phyloP scores from a whole-genome alignment of 1,139 yeast species.

The Chernovozyma sophiae-reginae region DNA sequence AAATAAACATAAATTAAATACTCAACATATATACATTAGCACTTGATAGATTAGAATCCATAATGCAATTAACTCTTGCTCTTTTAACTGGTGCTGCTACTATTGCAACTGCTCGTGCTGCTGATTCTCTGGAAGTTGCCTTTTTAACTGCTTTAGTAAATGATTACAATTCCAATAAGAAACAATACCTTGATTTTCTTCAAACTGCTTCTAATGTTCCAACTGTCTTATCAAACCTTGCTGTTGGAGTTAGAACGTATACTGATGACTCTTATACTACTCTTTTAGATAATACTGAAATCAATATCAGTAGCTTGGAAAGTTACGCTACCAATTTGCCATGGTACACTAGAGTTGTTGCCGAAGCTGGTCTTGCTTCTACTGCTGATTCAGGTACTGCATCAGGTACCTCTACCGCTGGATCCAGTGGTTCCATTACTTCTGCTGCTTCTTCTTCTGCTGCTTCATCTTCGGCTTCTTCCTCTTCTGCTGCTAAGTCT shows the following conservation, averaged over 20 bases:
- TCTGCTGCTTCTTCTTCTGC: constrained; percentile 8
- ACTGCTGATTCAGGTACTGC: constrained; percentile 9
- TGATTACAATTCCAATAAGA: constrained; percentile 26
- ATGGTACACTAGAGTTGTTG: constrained; percentile 36
- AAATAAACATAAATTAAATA: not conserved
- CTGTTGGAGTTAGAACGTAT: constrained; percentile 35
- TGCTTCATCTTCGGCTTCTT: constrained; percentile 5
- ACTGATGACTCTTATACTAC: constrained; percentile 40
- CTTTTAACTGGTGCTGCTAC: constrained; percentile 10
- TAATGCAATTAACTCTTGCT: constrained; percentile 17
- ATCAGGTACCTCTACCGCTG: constrained; percentile 9
- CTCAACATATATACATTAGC: not conserved
- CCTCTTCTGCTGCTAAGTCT: constrained; percentile 9
- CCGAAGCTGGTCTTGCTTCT: constrained; percentile 14
- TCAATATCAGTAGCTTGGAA: constrained; percentile 24
- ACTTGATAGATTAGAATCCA: not conserved
- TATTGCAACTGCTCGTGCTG: constrained; percentile 21
- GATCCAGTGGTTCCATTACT: constrained; percentile 8
- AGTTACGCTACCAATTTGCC: constrained; percentile 39
- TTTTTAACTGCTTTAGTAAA: constrained; percentile 40
- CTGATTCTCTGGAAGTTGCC: constrained; percentile 24
- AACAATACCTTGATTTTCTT: constrained; percentile 27
- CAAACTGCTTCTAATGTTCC: constrained; percentile 34
- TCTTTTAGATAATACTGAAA: constrained; percentile 23
- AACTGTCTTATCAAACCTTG: constrained; percentile 31